Percentiles rank a stretch among this genome's conserved stretches.
These are phyloP conservation scores for Trichoderma polysporum DNA, from an alignment of 2,329 filamentous ascomycete genomes.

Conservation along the genomic window DNA sequence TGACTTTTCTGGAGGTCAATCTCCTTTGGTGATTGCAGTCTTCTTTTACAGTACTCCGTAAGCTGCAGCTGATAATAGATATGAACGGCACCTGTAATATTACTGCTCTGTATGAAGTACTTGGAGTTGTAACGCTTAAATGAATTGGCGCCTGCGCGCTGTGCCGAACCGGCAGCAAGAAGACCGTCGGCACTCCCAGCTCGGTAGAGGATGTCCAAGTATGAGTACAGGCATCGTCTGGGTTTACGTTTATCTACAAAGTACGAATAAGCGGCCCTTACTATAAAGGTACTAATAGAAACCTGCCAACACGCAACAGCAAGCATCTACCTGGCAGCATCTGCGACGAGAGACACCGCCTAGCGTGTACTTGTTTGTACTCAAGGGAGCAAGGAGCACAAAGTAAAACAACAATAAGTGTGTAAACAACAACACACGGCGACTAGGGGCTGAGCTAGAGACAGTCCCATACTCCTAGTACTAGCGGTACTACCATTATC, in stretches of 20 bases:
- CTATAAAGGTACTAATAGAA: background rate
- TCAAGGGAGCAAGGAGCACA: background rate
- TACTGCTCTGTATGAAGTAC: background rate
- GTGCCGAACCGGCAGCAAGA: background rate
- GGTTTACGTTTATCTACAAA: background rate
- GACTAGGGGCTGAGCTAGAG: too few species aligned
- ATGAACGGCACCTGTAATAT: background rate
- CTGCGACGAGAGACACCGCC: background rate
- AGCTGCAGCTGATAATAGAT: background rate
- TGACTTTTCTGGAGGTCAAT: background rate
- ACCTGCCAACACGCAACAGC: background rate
- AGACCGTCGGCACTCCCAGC: background rate
- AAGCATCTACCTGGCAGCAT: background rate
- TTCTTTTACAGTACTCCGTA: background rate
- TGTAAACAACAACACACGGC: background rate
- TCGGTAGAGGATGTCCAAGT: background rate
- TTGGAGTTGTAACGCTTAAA: background rate
- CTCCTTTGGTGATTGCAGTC: background rate
- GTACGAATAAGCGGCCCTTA: too few species aligned
- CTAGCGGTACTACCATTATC: background rate
- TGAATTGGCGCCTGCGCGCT: background rate
- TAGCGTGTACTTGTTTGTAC: conserved; percentile 1
- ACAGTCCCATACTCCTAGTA: too few species aligned
- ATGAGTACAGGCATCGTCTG: background rate
- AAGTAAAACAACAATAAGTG: background rate